Evolutionary conservation across 352 stramenopile genomes (phyloP).

Genomic region (Blastocystis sp.): DNA sequence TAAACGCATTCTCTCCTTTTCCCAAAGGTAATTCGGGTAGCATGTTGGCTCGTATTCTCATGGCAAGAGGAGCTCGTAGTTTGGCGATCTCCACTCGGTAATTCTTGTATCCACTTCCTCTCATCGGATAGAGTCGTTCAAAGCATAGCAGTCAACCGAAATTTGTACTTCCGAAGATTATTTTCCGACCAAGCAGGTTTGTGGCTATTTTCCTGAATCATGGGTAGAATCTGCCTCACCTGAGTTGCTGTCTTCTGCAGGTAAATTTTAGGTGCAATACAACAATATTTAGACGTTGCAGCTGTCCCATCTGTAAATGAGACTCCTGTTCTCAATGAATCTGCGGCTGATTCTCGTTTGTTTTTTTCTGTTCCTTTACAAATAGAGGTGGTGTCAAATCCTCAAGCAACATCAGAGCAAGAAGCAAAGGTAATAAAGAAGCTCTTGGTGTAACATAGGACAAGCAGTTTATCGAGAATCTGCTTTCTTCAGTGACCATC

Average conservation of each 20-base stretch:
- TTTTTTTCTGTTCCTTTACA: neutral
- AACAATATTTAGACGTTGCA: neutral
- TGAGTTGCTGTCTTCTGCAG: neutral
- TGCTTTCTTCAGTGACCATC: conserved; percentile 4
- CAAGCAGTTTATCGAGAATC: conserved; percentile 45
- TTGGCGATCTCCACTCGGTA: conserved; percentile 21
- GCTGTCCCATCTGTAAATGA: neutral
- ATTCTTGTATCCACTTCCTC: neutral
- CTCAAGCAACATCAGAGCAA: neutral
- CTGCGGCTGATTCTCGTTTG: neutral
- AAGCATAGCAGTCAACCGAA: neutral
- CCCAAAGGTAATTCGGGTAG: neutral
- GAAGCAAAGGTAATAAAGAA: neutral
- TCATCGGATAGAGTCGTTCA: neutral
- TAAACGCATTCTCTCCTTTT: neutral
- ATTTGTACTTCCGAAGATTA: neutral
- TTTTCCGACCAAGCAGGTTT: conserved; percentile 27
- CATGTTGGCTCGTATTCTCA: conserved; percentile 36
- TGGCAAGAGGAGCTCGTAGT: conserved; percentile 19
- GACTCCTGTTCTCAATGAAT: neutral
- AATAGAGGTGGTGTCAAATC: neutral
- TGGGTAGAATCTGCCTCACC: neutral
- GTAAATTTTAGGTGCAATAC: neutral
- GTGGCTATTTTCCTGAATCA: neutral
- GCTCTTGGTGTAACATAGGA: neutral